A percentile compares a stretch with the other conserved stretches of the same genome.
Conservation (phyloP, 2,329 filamentous ascomycete species). For the Pleomassaria siparia region DNA sequence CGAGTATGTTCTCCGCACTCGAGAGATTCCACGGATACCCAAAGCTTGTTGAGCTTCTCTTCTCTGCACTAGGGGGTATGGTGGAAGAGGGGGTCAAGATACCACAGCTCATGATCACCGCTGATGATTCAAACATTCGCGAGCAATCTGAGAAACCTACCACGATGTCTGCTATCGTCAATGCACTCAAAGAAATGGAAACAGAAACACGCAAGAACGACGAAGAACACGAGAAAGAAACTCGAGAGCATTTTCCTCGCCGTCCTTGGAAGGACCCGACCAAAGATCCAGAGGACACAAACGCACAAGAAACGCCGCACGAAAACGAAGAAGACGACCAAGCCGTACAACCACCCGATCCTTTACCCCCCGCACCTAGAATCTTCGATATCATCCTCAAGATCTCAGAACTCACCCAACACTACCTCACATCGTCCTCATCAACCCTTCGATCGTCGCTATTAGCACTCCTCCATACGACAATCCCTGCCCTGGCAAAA, state of each 20-base stretch:
- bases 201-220: constrained; percentile 24
- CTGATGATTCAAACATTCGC: background rate
- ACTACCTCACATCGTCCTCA: constrained; percentile 85
- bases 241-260: constrained; percentile 26
- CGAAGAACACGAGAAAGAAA: constrained; percentile 24
- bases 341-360: constrained; percentile 40
- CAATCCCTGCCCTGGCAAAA: constrained; percentile 68
- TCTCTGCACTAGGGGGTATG: constrained; percentile 77
- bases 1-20: constrained; percentile 88
- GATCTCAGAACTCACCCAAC: constrained; percentile 81
- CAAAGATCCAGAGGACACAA: constrained; percentile 25
- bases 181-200: constrained; percentile 40
- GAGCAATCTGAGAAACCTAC: constrained; percentile 8
- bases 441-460: constrained; percentile 76
- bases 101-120: constrained; percentile 49
- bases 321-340: constrained; percentile 33
- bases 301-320: constrained; percentile 38
- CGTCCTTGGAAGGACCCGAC: constrained; percentile 37
- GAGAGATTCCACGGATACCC: constrained; percentile 95
- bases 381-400: constrained; percentile 79
- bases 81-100: constrained; percentile 75
- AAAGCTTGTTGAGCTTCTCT: constrained; percentile 79
- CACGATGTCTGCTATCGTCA: constrained; percentile 23
- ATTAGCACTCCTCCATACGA: constrained; percentile 72
- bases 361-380: constrained; percentile 68